phyloP scores from a whole-genome alignment of 805 yeast genomes.

The Cyberlindnera xylosilytica region DNA sequence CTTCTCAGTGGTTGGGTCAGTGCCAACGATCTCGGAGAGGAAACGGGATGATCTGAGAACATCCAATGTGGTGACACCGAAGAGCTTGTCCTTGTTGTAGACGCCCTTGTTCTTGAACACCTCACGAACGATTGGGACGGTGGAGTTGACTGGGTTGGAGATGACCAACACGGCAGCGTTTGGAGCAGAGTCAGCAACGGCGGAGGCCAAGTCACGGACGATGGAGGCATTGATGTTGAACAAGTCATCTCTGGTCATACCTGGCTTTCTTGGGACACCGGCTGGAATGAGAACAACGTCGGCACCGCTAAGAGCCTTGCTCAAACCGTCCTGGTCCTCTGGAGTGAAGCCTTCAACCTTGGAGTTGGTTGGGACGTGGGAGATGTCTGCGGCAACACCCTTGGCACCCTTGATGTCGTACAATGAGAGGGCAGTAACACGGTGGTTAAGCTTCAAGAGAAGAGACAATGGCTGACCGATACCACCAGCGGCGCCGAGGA shows the following conservation, averaged over 20 bases:
- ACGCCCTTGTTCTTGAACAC: conserved; percentile 81
- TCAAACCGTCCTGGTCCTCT: conserved; percentile 69
- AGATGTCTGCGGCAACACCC: conserved; percentile 95
- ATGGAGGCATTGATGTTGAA: conserved; percentile 95
- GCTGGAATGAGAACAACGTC: conserved; percentile 92
- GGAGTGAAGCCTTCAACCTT: conserved; percentile 86
- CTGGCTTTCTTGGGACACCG: conserved; percentile 98
- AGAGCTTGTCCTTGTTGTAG: conserved; percentile 86
- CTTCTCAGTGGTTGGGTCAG: conserved; percentile 74
- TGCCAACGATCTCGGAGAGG: conserved; percentile 60
- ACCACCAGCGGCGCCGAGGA: conserved; percentile 88
- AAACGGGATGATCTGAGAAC: conserved; percentile 88
- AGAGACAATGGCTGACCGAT: conserved; percentile 89
- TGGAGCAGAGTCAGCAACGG: conserved; percentile 79
- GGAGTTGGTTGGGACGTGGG: conserved; percentile 92
- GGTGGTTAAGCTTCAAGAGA: conserved; percentile 80
- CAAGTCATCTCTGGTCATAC: conserved; percentile 97
- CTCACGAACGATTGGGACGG: conserved; percentile 95
- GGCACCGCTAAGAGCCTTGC: conserved; percentile 64
- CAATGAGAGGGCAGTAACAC: conserved; percentile 80
- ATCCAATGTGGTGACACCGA: conserved; percentile 96
- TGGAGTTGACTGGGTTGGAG: conserved; percentile 96
- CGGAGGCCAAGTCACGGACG: conserved; percentile 88
- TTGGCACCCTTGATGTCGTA: conserved; percentile 91
- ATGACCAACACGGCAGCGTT: conserved; percentile 79